Evolutionary conservation across 2,329 filamentous ascomycete species (phyloP).

Genomic region (Penicillium thymicola): DNA sequence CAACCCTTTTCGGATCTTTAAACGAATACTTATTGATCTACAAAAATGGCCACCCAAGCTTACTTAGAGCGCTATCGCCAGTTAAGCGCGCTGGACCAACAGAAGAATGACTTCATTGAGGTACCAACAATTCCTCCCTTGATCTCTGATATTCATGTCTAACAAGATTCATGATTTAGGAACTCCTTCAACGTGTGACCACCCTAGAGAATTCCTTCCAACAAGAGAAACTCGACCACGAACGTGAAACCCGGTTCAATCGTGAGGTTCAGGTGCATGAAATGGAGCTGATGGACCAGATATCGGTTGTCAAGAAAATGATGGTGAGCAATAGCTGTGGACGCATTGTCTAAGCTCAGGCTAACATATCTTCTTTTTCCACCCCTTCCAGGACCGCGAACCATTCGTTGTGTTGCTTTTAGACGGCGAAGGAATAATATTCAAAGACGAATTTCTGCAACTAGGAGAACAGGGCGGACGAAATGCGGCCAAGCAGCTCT

Average conservation of each 20-base stretch:
- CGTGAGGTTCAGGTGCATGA: conserved; percentile 48
- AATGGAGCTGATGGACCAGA: conserved; percentile 47
- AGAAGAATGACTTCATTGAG: conserved; percentile 49
- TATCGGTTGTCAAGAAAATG: conserved; percentile 43
- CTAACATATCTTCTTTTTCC: conserved; percentile 6
- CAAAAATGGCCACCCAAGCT: conserved; percentile 32
- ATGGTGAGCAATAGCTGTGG: conserved; percentile 38
- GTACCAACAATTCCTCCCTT: conserved; percentile 28
- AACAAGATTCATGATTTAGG: conserved; percentile 32
- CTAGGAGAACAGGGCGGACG: conserved; percentile 53
- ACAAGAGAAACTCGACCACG: conserved; percentile 46
- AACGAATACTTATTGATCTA: conserved; percentile 1
- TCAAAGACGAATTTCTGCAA: conserved; percentile 50
- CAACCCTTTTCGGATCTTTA: neutral
- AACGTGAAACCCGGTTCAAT: conserved; percentile 48
- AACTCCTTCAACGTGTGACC: conserved; percentile 45
- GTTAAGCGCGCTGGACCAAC: conserved; percentile 44
- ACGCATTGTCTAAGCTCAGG: neutral
- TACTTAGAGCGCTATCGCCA: conserved; percentile 45
- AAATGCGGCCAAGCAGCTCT: conserved; percentile 51
- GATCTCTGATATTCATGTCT: conserved; percentile 13
- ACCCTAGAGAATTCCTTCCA: conserved; percentile 45
- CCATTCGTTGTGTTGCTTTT: conserved; percentile 54
- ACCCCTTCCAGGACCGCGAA: conserved; percentile 46
- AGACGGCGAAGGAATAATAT: conserved; percentile 56